These are phyloP conservation scores for Colletotrichum theobromicola DNA, from an alignment of 2,329 filamentous ascomycete genomes.

Conservation along the genomic window DNA sequence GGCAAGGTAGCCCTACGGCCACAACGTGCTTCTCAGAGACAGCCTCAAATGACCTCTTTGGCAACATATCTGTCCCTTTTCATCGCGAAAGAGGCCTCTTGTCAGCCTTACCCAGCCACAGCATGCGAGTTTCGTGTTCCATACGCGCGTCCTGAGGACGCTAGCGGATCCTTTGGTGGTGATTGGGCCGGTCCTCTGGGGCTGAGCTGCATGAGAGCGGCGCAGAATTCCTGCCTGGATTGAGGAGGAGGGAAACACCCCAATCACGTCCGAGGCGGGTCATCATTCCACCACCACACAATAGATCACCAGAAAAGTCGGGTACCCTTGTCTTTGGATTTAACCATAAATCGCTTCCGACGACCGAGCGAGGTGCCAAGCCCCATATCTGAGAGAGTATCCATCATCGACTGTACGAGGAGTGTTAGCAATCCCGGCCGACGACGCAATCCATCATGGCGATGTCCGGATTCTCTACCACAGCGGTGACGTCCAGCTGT, in stretches of 20 bases:
- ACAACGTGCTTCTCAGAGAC: neutral
- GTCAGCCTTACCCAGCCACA: constrained; percentile 21
- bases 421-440: neutral
- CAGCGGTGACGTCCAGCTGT: constrained; percentile 35
- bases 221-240: constrained; percentile 9
- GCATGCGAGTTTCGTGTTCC: neutral
- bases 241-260: neutral
- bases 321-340: neutral
- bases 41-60: neutral
- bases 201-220: constrained; percentile 7
- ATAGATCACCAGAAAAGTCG: neutral
- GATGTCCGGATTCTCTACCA: constrained; percentile 40
- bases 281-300: neutral
- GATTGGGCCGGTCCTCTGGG: neutral
- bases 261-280: neutral
- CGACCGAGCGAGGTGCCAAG: neutral
- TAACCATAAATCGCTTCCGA: constrained; percentile 12
- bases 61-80: neutral
- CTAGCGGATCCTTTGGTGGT: neutral
- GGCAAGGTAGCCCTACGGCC: neutral
- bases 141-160: constrained; percentile 11
- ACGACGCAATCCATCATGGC: neutral
- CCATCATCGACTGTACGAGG: neutral
- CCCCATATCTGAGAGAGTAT: neutral
- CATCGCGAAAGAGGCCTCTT: constrained; percentile 1